phyloP scores from a whole-genome alignment of 495 filamentous ascomycete species.

The Neurospora africana region DNA sequence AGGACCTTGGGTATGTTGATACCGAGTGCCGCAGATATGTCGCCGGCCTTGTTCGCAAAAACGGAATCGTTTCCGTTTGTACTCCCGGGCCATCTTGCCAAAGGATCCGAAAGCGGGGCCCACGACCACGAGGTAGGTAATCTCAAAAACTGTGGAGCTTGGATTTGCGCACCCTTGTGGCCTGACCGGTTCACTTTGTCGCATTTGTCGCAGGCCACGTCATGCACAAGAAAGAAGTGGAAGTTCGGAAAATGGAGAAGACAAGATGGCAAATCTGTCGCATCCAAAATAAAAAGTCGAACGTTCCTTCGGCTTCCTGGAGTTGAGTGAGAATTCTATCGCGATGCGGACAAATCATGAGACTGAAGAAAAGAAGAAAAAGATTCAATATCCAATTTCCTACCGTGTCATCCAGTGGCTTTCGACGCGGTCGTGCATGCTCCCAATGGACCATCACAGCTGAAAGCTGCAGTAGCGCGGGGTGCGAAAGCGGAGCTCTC shows the following conservation, averaged over 20 bases:
- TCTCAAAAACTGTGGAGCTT: background rate
- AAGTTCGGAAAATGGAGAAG: background rate
- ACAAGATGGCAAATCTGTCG: background rate
- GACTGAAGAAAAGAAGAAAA: background rate
- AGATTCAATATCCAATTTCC: background rate
- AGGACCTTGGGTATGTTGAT: background rate
- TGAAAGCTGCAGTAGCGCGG: background rate
- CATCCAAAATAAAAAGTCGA: background rate
- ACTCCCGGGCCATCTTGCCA: background rate
- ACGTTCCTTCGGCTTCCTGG: background rate
- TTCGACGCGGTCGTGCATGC: background rate
- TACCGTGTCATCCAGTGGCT: background rate
- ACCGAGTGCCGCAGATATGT: background rate
- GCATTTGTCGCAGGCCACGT: background rate
- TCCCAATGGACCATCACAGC: background rate
- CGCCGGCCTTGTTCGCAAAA: background rate
- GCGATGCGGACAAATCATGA: background rate
- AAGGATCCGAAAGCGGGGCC: background rate
- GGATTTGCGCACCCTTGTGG: background rate
- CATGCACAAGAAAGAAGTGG: background rate
- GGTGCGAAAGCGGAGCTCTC: background rate
- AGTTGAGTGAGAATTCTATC: background rate
- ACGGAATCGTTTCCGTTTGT: background rate
- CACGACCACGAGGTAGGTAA: background rate
- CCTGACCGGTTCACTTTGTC: background rate